Evolutionary conservation across 257 asterid species (phyloP).

Genomic region (Scutellaria minor): DNA sequence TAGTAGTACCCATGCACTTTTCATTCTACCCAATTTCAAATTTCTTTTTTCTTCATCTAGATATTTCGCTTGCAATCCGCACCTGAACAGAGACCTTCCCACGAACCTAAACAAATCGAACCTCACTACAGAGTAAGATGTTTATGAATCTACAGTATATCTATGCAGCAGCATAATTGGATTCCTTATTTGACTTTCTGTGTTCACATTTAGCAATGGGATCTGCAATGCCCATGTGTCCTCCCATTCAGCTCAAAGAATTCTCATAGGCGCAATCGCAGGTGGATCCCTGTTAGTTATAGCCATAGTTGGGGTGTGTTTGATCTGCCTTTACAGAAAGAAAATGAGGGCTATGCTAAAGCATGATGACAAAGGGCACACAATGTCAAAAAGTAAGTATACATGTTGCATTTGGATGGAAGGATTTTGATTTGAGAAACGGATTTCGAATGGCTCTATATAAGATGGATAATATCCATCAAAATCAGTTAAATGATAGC

Average conservation of each 20-base stretch:
- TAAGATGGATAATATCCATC: not conserved
- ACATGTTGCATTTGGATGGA: not conserved
- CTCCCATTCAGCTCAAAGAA: constrained; percentile 41
- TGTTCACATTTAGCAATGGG: constrained; percentile 49
- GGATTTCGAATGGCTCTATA: not conserved
- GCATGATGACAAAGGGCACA: constrained; percentile 49
- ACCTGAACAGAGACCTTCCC: constrained; percentile 40
- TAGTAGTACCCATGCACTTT: not conserved
- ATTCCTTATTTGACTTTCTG: constrained; percentile 24
- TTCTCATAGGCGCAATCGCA: constrained; percentile 52
- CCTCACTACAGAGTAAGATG: constrained; percentile 65
- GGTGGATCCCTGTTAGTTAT: constrained; percentile 54
- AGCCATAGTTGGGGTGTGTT: constrained; percentile 41
- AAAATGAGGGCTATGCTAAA: constrained; percentile 39
- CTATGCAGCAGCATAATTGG: constrained; percentile 22
- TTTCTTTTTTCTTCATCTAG: constrained; percentile 40
- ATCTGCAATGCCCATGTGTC: constrained; percentile 43
- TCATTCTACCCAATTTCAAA: constrained; percentile 12
- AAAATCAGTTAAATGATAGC: not conserved
- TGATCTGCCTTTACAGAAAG: constrained; percentile 47
- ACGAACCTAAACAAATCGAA: constrained; percentile 44
- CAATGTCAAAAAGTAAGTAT: constrained; percentile 72
- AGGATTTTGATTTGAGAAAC: not conserved
- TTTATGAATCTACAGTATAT: constrained; percentile 6
- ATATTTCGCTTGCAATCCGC: constrained; percentile 61